phyloP scores from a whole-genome alignment of 495 filamentous ascomycete species.

The Chaetomium fimeti region DNA sequence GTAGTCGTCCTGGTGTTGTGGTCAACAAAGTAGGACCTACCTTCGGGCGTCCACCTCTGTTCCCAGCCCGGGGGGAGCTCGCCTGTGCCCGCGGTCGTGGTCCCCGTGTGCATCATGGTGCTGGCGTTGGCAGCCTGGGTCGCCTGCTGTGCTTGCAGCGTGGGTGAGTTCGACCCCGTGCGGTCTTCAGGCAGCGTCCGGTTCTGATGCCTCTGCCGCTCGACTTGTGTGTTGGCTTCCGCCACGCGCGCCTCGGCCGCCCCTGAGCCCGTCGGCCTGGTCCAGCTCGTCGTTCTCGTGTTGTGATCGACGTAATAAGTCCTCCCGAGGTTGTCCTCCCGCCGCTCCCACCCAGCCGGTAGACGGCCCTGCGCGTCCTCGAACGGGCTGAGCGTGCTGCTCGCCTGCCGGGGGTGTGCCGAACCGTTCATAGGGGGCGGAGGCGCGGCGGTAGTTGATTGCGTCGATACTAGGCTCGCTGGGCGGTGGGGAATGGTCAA shows the following conservation, averaged over 20 bases:
- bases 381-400: constrained; percentile 78
- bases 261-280: constrained; percentile 76
- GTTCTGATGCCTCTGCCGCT: constrained; percentile 90
- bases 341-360: constrained; percentile 91
- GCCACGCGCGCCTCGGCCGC: constrained; percentile 73
- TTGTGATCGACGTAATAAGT: constrained; percentile 99
- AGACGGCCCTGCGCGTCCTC: constrained; percentile 91
- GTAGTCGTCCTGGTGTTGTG: constrained; percentile 98
- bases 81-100: constrained; percentile 90
- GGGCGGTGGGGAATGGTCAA: constrained; percentile 39
- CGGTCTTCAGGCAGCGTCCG: constrained; percentile 94
- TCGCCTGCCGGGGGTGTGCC: constrained; percentile 37
- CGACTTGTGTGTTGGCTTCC: constrained; percentile 83
- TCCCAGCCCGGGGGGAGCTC: constrained; percentile 97
- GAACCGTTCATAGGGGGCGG: constrained; percentile 39
- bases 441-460: constrained; percentile 35
- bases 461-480: constrained; percentile 32
- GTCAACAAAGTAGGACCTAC: constrained; percentile 95
- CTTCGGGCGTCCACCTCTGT: constrained; percentile 91
- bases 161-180: constrained; percentile 90
- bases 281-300: constrained; percentile 94
- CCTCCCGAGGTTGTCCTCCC: constrained; percentile 92
- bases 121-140: constrained; percentile 58
- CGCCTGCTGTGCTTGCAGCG: constrained; percentile 61
- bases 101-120: constrained; percentile 91